Evolutionary conservation across 805 yeast genomes (phyloP).

Genomic region (Lipomyces orientalis): DNA sequence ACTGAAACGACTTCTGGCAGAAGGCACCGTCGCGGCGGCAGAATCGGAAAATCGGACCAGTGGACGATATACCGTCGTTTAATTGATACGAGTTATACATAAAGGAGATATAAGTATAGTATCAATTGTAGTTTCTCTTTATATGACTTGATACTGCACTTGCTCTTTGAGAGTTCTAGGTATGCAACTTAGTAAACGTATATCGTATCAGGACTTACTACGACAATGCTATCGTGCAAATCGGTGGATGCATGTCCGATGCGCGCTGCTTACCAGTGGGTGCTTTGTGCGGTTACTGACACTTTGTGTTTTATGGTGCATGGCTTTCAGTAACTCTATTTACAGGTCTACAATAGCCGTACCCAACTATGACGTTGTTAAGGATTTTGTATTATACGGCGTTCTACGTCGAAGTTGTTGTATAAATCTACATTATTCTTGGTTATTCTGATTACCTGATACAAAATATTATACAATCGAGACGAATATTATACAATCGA

Average conservation of each 20-base stretch:
- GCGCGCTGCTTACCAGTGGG: not conserved
- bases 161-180: conserved; percentile 4
- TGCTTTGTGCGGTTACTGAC: not conserved
- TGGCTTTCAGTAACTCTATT: not conserved
- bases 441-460: not conserved
- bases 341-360: not conserved
- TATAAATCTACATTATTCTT: not conserved
- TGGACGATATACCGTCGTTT: conserved; percentile 41
- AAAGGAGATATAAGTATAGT: not conserved
- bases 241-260: not conserved
- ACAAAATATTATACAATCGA: not conserved
- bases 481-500: too few species aligned
- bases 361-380: not conserved
- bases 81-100: not conserved
- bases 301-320: not conserved
- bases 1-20: conserved; percentile 38
- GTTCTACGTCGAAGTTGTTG: not conserved
- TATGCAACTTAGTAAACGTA: not conserved
- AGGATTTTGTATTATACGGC: not conserved
- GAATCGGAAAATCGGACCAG: conserved; percentile 35
- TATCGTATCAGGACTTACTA: not conserved
- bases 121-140: not conserved
- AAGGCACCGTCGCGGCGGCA: conserved; percentile 38
- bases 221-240: not conserved
- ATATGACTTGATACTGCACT: conserved; percentile 4